Percentiles rank a stretch among this genome's conserved stretches.
These are phyloP conservation scores for Sparassis latifolia DNA, from an alignment of 1,284 basidiomycete species.

Conservation along the genomic window DNA sequence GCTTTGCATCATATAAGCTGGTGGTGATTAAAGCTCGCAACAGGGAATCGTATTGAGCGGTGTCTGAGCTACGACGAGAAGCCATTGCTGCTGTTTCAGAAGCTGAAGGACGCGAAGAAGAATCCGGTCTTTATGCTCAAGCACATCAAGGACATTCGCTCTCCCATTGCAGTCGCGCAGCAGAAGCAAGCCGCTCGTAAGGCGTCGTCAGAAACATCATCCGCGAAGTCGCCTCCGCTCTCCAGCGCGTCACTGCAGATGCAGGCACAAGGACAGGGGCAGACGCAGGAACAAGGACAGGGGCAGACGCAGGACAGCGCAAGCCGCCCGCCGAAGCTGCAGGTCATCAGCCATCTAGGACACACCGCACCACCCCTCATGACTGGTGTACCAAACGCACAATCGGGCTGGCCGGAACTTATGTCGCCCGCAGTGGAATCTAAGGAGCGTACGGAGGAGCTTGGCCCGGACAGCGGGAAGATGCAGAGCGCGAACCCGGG, in stretches of 20 bases:
- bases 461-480: constrained; percentile 17
- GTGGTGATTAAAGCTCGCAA: neutral
- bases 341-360: constrained; percentile 50
- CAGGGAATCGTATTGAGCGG: constrained; percentile 80
- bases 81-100: constrained; percentile 93
- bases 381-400: constrained; percentile 46
- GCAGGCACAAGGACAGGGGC: constrained; percentile 11
- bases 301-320: constrained; percentile 14
- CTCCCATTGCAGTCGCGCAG: constrained; percentile 90
- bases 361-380: constrained; percentile 30
- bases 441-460: constrained; percentile 28
- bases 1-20: constrained; percentile 4
- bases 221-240: constrained; percentile 23
- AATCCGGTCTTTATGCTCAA: constrained; percentile 99
- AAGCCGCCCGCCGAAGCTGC: constrained; percentile 53
- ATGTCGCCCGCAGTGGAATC: constrained; percentile 54
- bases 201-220: constrained; percentile 38
- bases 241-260: constrained; percentile 15
- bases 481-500: constrained; percentile 13
- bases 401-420: constrained; percentile 71
- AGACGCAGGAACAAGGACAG: constrained; percentile 10
- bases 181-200: constrained; percentile 87
- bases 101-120: constrained; percentile 94
- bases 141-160: constrained; percentile 97
- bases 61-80: constrained; percentile 98